These are phyloP conservation scores for Planoprotostelium fungivorum DNA, from an alignment of 78 protist species.

Conservation along the genomic window DNA sequence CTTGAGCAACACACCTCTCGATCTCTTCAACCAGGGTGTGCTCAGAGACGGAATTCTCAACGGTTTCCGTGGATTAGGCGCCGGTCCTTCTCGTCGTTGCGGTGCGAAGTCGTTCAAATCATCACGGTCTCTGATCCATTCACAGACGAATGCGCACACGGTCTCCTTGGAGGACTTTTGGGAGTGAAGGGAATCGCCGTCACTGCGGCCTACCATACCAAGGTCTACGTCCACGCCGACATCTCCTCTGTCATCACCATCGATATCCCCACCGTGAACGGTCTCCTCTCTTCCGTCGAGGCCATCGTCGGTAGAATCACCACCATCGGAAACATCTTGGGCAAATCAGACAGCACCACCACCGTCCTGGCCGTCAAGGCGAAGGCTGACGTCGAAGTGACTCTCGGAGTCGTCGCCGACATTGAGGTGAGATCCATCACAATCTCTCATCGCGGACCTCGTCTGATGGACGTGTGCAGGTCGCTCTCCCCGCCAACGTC, in stretches of 20 bases:
- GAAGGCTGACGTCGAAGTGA: not conserved
- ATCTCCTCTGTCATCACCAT: not conserved
- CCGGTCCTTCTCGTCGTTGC: not conserved
- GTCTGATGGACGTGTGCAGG: not conserved
- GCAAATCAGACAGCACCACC: not conserved
- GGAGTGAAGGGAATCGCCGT: not conserved
- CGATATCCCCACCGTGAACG: not conserved
- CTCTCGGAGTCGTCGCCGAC: not conserved
- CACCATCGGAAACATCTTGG: not conserved
- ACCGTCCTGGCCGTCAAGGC: not conserved
- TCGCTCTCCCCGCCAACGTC: not conserved
- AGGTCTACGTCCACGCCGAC: not conserved
- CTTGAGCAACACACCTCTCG: not conserved
- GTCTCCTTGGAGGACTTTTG: not conserved
- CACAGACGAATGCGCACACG: not conserved
- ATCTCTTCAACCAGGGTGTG: not conserved
- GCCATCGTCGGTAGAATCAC: not conserved
- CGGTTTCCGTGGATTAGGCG: not conserved
- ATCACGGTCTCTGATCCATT: not conserved
- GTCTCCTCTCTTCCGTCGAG: not conserved
- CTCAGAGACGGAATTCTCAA: not conserved
- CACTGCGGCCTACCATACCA: not conserved
- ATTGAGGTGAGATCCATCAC: not conserved
- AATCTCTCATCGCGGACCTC: not conserved
- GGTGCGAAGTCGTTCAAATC: not conserved